phyloP scores from a whole-genome alignment of 2,329 filamentous ascomycete genomes.

The Atkinsonella hypoxylon region DNA sequence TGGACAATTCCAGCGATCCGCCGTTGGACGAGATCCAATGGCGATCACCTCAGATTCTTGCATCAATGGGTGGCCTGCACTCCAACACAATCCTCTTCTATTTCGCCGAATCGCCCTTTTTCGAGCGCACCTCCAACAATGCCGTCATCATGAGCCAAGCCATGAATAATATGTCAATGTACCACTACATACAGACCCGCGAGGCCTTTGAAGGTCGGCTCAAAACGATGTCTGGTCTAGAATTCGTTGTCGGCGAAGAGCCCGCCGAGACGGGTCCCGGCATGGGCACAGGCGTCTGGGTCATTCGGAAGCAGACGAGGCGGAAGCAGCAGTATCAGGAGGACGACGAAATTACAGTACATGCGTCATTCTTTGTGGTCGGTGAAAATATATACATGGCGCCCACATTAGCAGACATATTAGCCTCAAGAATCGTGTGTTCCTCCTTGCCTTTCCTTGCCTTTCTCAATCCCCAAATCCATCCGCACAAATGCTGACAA shows the following conservation, averaged over 20 bases:
- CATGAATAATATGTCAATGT: conserved; percentile 47
- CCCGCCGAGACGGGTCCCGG: conserved; percentile 51
- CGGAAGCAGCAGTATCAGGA: conserved; percentile 40
- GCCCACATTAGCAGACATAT: conserved; percentile 45
- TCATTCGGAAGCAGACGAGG: conserved; percentile 56
- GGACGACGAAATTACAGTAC: conserved; percentile 47
- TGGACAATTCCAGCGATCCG: conserved; percentile 35
- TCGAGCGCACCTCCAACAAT: conserved; percentile 57
- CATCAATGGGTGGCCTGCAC: conserved; percentile 46
- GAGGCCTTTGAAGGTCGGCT: conserved; percentile 52
- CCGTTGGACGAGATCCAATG: conserved; percentile 58
- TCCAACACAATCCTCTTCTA: conserved; percentile 55
- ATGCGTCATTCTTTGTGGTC: conserved; percentile 51
- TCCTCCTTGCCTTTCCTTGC: not conserved
- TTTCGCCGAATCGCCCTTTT: conserved; percentile 56
- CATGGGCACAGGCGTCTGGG: conserved; percentile 57
- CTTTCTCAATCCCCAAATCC: not conserved
- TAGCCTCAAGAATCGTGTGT: conserved; percentile 46
- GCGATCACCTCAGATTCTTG: conserved; percentile 38
- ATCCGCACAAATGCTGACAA: not conserved
- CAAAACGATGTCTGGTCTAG: conserved; percentile 52
- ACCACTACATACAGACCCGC: conserved; percentile 44
- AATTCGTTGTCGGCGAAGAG: conserved; percentile 55
- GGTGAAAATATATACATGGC: conserved; percentile 58
- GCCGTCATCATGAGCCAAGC: conserved; percentile 50